phyloP scores from a whole-genome alignment of 768 basidiomycete species.

The Grammothele lineata region DNA sequence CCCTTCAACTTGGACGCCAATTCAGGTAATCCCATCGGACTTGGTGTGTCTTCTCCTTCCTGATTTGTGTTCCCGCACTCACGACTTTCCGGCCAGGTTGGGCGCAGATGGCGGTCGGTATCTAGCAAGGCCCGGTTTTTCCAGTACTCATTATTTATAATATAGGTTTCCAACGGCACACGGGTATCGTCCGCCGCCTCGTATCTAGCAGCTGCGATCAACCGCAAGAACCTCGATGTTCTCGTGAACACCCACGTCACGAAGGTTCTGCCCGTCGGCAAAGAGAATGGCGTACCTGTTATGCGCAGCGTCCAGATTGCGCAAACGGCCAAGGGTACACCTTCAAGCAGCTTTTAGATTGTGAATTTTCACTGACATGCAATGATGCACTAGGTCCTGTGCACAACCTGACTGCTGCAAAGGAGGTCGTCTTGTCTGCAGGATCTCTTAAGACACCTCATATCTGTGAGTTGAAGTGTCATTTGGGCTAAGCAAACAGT shows the following conservation, averaged over 20 bases:
- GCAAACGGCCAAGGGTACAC: not conserved
- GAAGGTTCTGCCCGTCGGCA: not conserved
- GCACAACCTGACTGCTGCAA: slow-evolving; percentile 9
- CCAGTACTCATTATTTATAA: no score
- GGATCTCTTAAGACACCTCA: slow-evolving; percentile 18
- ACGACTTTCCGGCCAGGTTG: slow-evolving; percentile 7
- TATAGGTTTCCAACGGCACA: not conserved
- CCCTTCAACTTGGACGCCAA: slow-evolving; percentile 16
- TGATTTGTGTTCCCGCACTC: not conserved
- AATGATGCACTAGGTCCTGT: not conserved
- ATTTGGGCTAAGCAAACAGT: no score
- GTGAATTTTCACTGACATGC: no score
- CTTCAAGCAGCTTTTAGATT: not conserved
- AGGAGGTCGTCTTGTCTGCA: slow-evolving; percentile 20
- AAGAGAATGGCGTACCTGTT: slow-evolving; percentile 1
- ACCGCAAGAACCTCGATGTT: slow-evolving; percentile 7
- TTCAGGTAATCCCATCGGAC: slow-evolving; percentile 13
- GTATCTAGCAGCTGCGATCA: not conserved
- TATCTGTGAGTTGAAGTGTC: slow-evolving; percentile 4
- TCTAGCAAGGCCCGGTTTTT: no score
- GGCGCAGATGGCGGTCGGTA: slow-evolving; percentile 1
- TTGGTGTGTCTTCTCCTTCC: slow-evolving; percentile 4
- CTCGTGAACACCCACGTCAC: slow-evolving; percentile 6
- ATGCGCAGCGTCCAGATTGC: slow-evolving; percentile 5
- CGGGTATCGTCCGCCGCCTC: not conserved